Evolutionary conservation across 2,329 filamentous ascomycete genomes (phyloP).

Genomic region (Ceratocystis ficicola): DNA sequence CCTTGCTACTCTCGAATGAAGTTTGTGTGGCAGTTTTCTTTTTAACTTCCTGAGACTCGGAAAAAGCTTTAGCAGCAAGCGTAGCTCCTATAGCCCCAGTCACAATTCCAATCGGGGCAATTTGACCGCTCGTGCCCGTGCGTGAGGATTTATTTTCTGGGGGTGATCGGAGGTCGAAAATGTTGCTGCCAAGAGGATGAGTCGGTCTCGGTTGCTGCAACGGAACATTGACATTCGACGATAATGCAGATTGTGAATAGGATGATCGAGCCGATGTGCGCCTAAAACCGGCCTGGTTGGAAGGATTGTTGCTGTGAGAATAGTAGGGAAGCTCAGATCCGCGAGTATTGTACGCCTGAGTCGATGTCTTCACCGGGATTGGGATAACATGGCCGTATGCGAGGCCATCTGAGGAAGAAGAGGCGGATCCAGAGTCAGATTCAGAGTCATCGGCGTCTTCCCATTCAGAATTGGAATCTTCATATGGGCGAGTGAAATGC

Average conservation of each 20-base stretch:
- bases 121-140: conserved; percentile 26
- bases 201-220: conserved; percentile 80
- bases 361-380: background rate
- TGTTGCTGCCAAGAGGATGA: conserved; percentile 50
- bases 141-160: background rate
- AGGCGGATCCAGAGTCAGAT: conserved; percentile 1
- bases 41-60: conserved; percentile 27
- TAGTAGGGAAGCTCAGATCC: conserved; percentile 10
- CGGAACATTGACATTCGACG: conserved; percentile 42
- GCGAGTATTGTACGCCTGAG: background rate
- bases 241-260: background rate
- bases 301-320: conserved; percentile 11
- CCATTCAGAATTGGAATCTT: conserved; percentile 18
- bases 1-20: conserved; percentile 24
- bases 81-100: conserved; percentile 39
- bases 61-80: conserved; percentile 29
- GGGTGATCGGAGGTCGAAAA: conserved; percentile 26
- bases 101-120: conserved; percentile 34
- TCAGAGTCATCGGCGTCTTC: conserved; percentile 15
- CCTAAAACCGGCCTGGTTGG: background rate
- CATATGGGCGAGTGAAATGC: conserved; percentile 12
- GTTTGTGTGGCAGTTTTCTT: conserved; percentile 32
- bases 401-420: conserved; percentile 19
- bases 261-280: background rate
- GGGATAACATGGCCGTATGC: conserved; percentile 14